A percentile compares a stretch with the other conserved stretches of the same genome.
These are phyloP conservation scores for Penicillium sp. DNA, from an alignment of 2,329 filamentous ascomycete genomes.

Conservation along the genomic window DNA sequence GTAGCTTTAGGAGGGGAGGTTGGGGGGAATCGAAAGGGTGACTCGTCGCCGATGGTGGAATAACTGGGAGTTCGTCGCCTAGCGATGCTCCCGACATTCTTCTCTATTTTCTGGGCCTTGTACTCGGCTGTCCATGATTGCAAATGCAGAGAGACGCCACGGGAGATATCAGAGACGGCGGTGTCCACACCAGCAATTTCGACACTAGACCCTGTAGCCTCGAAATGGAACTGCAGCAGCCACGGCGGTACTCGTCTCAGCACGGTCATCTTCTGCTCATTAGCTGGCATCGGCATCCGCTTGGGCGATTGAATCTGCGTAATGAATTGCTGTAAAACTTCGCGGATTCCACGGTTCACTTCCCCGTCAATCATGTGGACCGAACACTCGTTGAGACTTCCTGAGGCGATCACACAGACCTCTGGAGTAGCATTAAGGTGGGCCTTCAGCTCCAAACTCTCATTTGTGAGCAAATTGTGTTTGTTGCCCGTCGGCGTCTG, in stretches of 20 bases:
- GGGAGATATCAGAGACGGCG: slow-evolving; percentile 73
- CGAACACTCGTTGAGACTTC: slow-evolving; percentile 79
- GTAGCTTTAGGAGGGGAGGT: slow-evolving; percentile 47
- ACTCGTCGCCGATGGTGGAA: slow-evolving; percentile 64
- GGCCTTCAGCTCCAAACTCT: slow-evolving; percentile 80
- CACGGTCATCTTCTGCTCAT: slow-evolving; percentile 60
- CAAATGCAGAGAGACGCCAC: slow-evolving; percentile 79
- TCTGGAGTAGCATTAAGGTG: slow-evolving; percentile 83
- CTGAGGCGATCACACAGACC: slow-evolving; percentile 73
- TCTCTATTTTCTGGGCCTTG: slow-evolving; percentile 71
- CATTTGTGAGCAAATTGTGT: slow-evolving; percentile 82
- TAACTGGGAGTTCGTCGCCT: slow-evolving; percentile 73
- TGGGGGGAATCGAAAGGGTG: slow-evolving; percentile 49
- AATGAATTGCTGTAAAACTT: slow-evolving; percentile 81
- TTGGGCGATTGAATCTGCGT: slow-evolving; percentile 62
- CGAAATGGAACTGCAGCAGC: slow-evolving; percentile 77
- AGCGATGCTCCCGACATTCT: slow-evolving; percentile 40
- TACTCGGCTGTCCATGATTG: slow-evolving; percentile 89
- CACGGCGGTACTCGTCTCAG: slow-evolving; percentile 75
- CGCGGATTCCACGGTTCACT: slow-evolving; percentile 84
- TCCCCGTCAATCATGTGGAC: slow-evolving; percentile 87
- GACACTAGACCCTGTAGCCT: slow-evolving; percentile 82
- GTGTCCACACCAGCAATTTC: slow-evolving; percentile 87
- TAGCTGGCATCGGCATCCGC: slow-evolving; percentile 51
- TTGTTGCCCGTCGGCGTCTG: slow-evolving; percentile 78